Conservation (phyloP, 1,284 basidiomycete genomes). For the Wallemia hederae region DNA sequence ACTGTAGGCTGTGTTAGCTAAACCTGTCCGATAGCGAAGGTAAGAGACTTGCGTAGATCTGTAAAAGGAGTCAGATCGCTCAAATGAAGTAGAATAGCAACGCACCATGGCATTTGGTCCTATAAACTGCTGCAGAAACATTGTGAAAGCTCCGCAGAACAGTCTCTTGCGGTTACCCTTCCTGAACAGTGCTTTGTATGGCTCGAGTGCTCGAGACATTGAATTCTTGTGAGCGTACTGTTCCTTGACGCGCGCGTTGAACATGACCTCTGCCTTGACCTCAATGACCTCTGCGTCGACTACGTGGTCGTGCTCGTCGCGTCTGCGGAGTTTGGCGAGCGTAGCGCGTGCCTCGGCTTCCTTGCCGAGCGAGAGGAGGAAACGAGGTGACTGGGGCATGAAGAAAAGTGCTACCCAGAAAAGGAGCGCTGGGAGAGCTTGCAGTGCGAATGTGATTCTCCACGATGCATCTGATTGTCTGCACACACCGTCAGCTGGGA, state of each 20-base stretch:
- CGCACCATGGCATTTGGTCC: too few relatives aligned
- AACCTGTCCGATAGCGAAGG: constrained; percentile 4
- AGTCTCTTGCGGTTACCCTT: constrained; percentile 7
- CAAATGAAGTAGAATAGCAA: too few relatives aligned
- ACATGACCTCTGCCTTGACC: constrained; percentile 43
- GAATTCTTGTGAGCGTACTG: background rate
- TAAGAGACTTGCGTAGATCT: constrained; percentile 7
- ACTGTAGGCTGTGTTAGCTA: too few relatives aligned
- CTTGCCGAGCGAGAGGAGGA: constrained; percentile 37
- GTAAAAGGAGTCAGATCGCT: too few relatives aligned
- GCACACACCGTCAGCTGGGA: constrained; percentile 7
- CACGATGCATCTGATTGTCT: constrained; percentile 29
- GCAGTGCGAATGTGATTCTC: constrained; percentile 43
- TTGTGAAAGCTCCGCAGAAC: constrained; percentile 9
- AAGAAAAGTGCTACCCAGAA: constrained; percentile 14
- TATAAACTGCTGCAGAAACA: constrained; percentile 12
- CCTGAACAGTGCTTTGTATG: constrained; percentile 7
- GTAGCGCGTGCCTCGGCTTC: constrained; percentile 40
- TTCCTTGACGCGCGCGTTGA: constrained; percentile 12
- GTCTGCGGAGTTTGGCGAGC: constrained; percentile 29
- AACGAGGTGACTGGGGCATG: constrained; percentile 19
- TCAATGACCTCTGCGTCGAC: constrained; percentile 56
- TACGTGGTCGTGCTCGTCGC: constrained; percentile 28
- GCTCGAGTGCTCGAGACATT: background rate
- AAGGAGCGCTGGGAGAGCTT: constrained; percentile 39